Evolutionary conservation across 345 rosid species (phyloP).

Genomic region (Citrus trifoliata): DNA sequence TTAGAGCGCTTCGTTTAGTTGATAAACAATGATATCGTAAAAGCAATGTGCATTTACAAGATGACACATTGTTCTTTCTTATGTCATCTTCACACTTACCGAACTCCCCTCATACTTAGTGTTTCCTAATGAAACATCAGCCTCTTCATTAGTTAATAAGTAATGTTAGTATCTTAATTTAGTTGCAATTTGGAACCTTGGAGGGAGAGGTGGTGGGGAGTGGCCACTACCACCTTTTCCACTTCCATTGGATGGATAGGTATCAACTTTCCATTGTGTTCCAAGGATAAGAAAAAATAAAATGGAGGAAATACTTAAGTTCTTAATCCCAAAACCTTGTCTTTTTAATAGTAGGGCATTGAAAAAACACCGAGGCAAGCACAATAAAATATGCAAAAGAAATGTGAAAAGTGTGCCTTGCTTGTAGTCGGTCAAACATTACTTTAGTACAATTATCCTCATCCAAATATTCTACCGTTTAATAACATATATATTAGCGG

Average conservation of each 20-base stretch:
- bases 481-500: not conserved
- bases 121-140: conserved; percentile 21
- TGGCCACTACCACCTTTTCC: conserved; percentile 32
- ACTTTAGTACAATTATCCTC: conserved; percentile 1
- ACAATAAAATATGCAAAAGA: conserved; percentile 18
- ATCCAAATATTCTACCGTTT: conserved; percentile 1
- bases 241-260: conserved; percentile 29
- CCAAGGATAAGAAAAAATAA: conserved; percentile 26
- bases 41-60: not conserved
- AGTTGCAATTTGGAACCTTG: not conserved
- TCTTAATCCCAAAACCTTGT: conserved; percentile 7
- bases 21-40: not conserved
- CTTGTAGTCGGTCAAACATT: conserved; percentile 33
- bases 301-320: not conserved
- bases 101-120: not conserved
- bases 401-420: conserved; percentile 16
- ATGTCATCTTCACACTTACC: conserved; percentile 16
- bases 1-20: not conserved
- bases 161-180: not conserved
- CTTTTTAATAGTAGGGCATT: conserved; percentile 6
- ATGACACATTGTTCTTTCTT: not conserved
- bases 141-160: not conserved
- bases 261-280: conserved; percentile 23
- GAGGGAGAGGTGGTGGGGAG: conserved; percentile 16
- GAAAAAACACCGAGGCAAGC: conserved; percentile 3